Evolutionary conservation across 2,329 filamentous ascomycete species (phyloP).

Genomic region (Alternaria longipes): DNA sequence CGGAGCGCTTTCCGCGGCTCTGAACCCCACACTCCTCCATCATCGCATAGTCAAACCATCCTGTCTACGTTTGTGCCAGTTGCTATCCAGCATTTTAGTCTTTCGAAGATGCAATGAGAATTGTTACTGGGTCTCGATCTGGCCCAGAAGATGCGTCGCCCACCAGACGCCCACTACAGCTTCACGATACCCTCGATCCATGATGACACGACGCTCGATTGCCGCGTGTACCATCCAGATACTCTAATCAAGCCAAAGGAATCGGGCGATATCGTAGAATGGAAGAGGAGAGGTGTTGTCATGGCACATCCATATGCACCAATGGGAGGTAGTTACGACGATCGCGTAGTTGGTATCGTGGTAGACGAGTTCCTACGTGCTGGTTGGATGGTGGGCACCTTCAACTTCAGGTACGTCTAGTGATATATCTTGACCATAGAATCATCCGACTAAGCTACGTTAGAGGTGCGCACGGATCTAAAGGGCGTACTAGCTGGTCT

Average conservation of each 20-base stretch:
- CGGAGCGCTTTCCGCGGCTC: slow-evolving; percentile 1
- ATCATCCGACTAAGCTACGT: neutral
- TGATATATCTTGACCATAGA: neutral
- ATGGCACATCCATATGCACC: slow-evolving; percentile 92
- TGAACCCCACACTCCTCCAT: slow-evolving; percentile 10
- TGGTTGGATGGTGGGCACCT: slow-evolving; percentile 82
- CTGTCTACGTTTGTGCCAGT: neutral
- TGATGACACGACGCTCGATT: slow-evolving; percentile 78
- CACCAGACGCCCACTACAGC: slow-evolving; percentile 55
- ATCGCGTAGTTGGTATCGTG: slow-evolving; percentile 76
- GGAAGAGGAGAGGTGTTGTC: slow-evolving; percentile 65
- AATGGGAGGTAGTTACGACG: slow-evolving; percentile 85
- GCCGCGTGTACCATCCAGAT: slow-evolving; percentile 76
- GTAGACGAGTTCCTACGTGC: slow-evolving; percentile 70
- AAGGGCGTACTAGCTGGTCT: slow-evolving; percentile 87
- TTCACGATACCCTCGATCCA: slow-evolving; percentile 87
- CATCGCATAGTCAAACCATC: neutral
- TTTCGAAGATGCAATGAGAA: slow-evolving; percentile 35
- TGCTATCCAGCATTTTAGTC: slow-evolving; percentile 1
- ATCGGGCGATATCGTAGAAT: slow-evolving; percentile 21
- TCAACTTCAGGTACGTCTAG: slow-evolving; percentile 80
- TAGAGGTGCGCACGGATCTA: slow-evolving; percentile 79
- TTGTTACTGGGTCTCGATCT: slow-evolving; percentile 29
- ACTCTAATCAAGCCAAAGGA: slow-evolving; percentile 28
- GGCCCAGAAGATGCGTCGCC: slow-evolving; percentile 37